These are phyloP conservation scores for Trametes polyzona DNA, from an alignment of 1,284 basidiomycete species.

Conservation along the genomic window DNA sequence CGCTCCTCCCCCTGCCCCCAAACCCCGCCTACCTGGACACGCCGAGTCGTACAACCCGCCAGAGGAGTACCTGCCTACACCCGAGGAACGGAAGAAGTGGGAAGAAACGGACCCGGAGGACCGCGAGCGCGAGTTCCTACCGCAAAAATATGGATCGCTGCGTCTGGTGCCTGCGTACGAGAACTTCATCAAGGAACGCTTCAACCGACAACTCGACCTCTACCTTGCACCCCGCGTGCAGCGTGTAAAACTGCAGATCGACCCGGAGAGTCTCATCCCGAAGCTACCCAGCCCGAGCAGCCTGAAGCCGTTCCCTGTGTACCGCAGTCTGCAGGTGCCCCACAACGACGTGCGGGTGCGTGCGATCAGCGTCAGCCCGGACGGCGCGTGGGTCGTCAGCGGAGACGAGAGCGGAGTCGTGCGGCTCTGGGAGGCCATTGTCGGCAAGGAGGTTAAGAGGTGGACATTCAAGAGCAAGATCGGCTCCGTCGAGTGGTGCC, in stretches of 20 bases:
- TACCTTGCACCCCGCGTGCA: slow-evolving; percentile 96
- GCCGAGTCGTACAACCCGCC: slow-evolving; percentile 99
- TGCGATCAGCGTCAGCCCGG: slow-evolving; percentile 82
- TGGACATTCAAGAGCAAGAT: slow-evolving; percentile 88
- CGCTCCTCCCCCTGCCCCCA: slow-evolving; percentile 92
- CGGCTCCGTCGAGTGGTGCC: slow-evolving; percentile 93
- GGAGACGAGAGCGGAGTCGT: slow-evolving; percentile 92
- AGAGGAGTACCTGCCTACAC: slow-evolving; percentile 94
- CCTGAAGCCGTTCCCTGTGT: slow-evolving; percentile 93
- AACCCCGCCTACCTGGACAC: slow-evolving; percentile 87
- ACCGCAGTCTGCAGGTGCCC: slow-evolving; percentile 73
- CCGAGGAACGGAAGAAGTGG: slow-evolving; percentile 86
- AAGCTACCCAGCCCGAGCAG: slow-evolving; percentile 95
- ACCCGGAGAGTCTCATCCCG: slow-evolving; percentile 90
- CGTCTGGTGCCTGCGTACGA: slow-evolving; percentile 93
- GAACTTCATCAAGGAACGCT: slow-evolving; percentile 92
- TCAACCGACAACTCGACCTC: slow-evolving; percentile 93
- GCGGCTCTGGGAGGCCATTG: slow-evolving; percentile 92
- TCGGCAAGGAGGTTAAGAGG: slow-evolving; percentile 88
- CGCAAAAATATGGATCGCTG: slow-evolving; percentile 84
- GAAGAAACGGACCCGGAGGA: slow-evolving; percentile 89
- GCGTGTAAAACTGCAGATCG: slow-evolving; percentile 85
- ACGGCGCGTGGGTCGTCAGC: slow-evolving; percentile 90
- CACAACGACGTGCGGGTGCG: slow-evolving; percentile 79
- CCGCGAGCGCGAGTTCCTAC: slow-evolving; percentile 88